Conservation (phyloP, 164 flowering plant genomes). For the Nymphaea thermarum region DNA sequence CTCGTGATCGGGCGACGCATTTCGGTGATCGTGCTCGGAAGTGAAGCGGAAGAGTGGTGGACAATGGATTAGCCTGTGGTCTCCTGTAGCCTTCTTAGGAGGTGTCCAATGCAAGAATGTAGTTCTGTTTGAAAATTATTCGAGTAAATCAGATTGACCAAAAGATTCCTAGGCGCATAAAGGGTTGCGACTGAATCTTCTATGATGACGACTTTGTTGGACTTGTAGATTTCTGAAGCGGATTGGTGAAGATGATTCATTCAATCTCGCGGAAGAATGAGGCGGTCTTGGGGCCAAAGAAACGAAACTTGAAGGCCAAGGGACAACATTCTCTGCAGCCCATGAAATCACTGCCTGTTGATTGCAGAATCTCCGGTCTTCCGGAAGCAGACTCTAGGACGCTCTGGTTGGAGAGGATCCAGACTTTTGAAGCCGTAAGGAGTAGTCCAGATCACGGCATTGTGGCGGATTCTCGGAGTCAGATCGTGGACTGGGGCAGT, state of each 20-base stretch:
- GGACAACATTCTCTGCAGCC: conserved; percentile 29
- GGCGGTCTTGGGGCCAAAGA: conserved; percentile 11
- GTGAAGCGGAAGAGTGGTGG: background rate
- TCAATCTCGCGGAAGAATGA: background rate
- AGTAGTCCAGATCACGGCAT: conserved; percentile 8
- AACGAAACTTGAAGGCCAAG: conserved; percentile 10
- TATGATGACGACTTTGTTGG: background rate
- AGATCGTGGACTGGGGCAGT: conserved; percentile 17
- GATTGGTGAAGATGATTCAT: background rate
- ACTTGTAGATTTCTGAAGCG: background rate
- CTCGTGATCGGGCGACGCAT: background rate
- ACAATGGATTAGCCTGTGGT: background rate
- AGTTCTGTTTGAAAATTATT: background rate
- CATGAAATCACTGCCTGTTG: conserved; percentile 46
- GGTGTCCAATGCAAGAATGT: background rate
- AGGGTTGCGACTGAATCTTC: background rate
- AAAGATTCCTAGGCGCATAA: background rate
- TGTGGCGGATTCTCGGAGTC: conserved; percentile 5
- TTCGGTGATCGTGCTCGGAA: background rate
- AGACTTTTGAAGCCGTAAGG: conserved; percentile 4
- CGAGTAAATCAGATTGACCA: background rate
- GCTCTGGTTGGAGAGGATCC: background rate
- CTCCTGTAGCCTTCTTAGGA: background rate
- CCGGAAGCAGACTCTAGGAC: conserved; percentile 9
- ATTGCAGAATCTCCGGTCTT: conserved; percentile 27